Percentiles rank a stretch among this genome's conserved stretches.
Evolutionary conservation across 306 rosid species (phyloP).

Genomic region (Vigna unguiculata): DNA sequence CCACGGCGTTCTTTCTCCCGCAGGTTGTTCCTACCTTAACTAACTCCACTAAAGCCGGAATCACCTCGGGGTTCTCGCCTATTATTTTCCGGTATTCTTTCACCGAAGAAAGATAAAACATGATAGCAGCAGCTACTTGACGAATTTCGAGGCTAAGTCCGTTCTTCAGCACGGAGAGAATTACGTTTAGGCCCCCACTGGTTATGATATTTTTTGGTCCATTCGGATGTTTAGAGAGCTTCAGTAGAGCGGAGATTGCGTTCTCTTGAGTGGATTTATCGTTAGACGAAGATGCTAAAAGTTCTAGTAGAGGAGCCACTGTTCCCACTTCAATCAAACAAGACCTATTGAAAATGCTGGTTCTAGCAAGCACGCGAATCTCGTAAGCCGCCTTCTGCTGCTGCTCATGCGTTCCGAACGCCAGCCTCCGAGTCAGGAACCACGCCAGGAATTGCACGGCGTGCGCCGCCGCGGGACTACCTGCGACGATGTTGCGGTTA

Average conservation of each 20-base stretch:
- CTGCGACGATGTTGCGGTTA: constrained; percentile 49
- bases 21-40: constrained; percentile 65
- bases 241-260: constrained; percentile 69
- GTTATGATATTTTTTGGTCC: constrained; percentile 63
- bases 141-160: constrained; percentile 64
- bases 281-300: constrained; percentile 43
- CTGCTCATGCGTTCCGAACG: constrained; percentile 60
- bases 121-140: constrained; percentile 71
- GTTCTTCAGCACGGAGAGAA: constrained; percentile 55
- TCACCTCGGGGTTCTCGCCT: constrained; percentile 62
- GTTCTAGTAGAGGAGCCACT: constrained; percentile 59
- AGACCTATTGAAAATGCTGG: constrained; percentile 69
- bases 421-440: constrained; percentile 60
- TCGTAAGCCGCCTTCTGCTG: constrained; percentile 78
- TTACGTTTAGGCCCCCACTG: constrained; percentile 52
- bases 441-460: constrained; percentile 65
- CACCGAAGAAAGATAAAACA: constrained; percentile 72
- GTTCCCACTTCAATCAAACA: constrained; percentile 71
- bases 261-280: constrained; percentile 61
- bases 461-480: constrained; percentile 56
- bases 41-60: constrained; percentile 62
- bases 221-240: constrained; percentile 66
- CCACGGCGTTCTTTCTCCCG: constrained; percentile 80
- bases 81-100: constrained; percentile 61
- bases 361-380: constrained; percentile 69